Base-by-base conservation (phyloP, 2,329 filamentous ascomycete genomes). In the Aspergillus floridensis region DNA sequence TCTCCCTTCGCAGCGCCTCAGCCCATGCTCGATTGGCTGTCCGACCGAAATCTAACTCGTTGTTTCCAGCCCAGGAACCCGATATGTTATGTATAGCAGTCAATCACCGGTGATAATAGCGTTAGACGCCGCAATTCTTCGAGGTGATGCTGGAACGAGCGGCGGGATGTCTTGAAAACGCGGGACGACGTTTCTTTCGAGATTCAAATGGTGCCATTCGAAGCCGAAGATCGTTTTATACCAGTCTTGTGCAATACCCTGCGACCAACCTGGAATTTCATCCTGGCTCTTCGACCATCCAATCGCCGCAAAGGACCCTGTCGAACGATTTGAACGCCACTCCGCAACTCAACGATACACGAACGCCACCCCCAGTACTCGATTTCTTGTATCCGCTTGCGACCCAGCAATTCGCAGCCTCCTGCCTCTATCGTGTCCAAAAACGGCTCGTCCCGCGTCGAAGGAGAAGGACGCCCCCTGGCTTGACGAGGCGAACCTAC, bases 111-210 rank as follows among this genome's bases (percentile, higher is more conserved):
- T 68, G 68, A 71, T 60, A 59, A 64, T 57, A 64, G 65, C 66
- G 67, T 65, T 68, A 61, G 61, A 66, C 60, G 57, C 65, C 66
- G 66, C 65, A 66, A 69, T 64, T 63, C 63, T 67, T 61, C 65
- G 64, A 72, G 76, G 79, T 76, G 72, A 82, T 82, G 80, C 79
- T 82, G 70, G 80, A 82, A 78, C 79, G 80, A 70, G 76, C 79
- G 66, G 74, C 77, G 61, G 74, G 78, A 74, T 80, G 76, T 70
- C 73, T 81, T 70, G 79, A 82, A 72, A 78, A 73, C 74, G 79
- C 78, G 68, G 77, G 79, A 67, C 74, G 78, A 71, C 75, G 76
- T 73, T 69, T 80, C 62, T 69, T 79, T 62, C 74, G 73, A 63
- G 73, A 76, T 62, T 66, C 76, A 56, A 74, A 75, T 60, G 68